These are phyloP conservation scores for Lachnellula occidentalis DNA, from an alignment of 2,329 filamentous ascomycete species.

Conservation along the genomic window DNA sequence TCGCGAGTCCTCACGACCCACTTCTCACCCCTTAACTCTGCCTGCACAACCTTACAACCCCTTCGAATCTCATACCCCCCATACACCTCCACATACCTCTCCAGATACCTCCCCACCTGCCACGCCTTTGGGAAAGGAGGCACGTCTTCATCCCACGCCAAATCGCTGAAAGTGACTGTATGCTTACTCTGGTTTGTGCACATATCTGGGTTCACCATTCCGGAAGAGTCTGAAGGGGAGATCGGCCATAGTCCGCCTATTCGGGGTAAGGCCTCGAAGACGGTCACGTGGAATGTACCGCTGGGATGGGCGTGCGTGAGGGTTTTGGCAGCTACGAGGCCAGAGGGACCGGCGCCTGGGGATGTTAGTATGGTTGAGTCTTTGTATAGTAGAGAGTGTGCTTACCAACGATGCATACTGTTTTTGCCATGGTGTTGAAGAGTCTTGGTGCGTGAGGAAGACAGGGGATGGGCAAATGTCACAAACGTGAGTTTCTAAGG, in stretches of 20 bases:
- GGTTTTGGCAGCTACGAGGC: constrained; percentile 66
- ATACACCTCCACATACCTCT: constrained; percentile 56
- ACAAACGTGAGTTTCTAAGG: neutral
- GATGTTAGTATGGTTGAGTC: neutral
- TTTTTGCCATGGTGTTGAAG: constrained; percentile 10
- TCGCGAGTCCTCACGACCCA: constrained; percentile 19
- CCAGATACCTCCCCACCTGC: constrained; percentile 69
- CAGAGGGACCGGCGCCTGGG: constrained; percentile 62
- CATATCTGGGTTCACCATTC: constrained; percentile 59
- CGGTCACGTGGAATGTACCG: constrained; percentile 57
- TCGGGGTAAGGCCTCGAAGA: constrained; percentile 61
- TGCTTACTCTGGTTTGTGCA: constrained; percentile 71
- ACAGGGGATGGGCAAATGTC: neutral
- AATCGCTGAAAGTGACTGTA: constrained; percentile 66
- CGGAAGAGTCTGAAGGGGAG: constrained; percentile 38
- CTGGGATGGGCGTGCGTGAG: constrained; percentile 54
- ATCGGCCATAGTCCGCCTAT: constrained; percentile 77
- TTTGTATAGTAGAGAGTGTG: neutral
- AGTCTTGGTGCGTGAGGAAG: neutral
- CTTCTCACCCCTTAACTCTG: constrained; percentile 6
- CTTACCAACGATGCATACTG: constrained; percentile 27
- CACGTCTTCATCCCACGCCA: constrained; percentile 58
- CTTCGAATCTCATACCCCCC: constrained; percentile 21
- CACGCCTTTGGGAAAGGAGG: constrained; percentile 70
- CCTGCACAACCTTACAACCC: constrained; percentile 17